Evolutionary conservation across 2,329 filamentous ascomycete species (phyloP).

Genomic region (Diaporthe longicolla): DNA sequence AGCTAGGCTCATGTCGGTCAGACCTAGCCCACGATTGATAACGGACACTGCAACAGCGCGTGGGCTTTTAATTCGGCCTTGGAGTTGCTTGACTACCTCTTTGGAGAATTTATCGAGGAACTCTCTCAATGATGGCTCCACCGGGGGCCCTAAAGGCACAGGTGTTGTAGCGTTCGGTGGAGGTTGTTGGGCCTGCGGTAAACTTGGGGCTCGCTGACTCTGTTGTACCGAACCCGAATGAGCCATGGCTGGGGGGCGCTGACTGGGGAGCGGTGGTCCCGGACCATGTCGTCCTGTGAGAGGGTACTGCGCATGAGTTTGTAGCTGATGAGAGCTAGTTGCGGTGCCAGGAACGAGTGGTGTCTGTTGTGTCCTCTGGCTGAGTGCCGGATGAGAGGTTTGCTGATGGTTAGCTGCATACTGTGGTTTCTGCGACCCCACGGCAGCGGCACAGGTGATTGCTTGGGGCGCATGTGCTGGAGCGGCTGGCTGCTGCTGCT

Average conservation of each 20-base stretch:
- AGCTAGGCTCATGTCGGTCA: conserved; percentile 57
- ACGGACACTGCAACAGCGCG: conserved; percentile 67
- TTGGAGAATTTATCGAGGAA: conserved; percentile 63
- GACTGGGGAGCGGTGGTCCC: conserved; percentile 4
- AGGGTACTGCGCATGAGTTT: conserved; percentile 29
- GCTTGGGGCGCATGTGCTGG: conserved; percentile 16
- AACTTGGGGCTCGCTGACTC: conserved; percentile 12
- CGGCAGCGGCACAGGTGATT: conserved; percentile 23
- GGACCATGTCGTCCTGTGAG: conserved; percentile 29
- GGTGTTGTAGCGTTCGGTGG: conserved; percentile 24
- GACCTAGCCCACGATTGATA: conserved; percentile 64
- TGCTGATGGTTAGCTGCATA: conserved; percentile 44
- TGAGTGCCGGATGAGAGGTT: conserved; percentile 51
- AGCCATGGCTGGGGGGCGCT: not conserved
- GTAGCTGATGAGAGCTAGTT: not conserved
- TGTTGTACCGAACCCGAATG: conserved; percentile 28
- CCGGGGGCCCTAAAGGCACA: conserved; percentile 50
- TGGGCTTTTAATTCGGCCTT: conserved; percentile 58
- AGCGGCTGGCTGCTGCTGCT: not conserved
- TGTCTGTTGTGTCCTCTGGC: conserved; percentile 45
- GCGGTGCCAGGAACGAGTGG: conserved; percentile 9
- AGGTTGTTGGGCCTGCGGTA: conserved; percentile 25
- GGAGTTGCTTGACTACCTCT: conserved; percentile 61
- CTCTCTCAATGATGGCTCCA: conserved; percentile 59
- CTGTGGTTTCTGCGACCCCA: conserved; percentile 26